Evolutionary conservation across 345 rosid species (phyloP), one percentile per base, ranked within the genome.

Genomic region (Acer yangbiense): DNA sequence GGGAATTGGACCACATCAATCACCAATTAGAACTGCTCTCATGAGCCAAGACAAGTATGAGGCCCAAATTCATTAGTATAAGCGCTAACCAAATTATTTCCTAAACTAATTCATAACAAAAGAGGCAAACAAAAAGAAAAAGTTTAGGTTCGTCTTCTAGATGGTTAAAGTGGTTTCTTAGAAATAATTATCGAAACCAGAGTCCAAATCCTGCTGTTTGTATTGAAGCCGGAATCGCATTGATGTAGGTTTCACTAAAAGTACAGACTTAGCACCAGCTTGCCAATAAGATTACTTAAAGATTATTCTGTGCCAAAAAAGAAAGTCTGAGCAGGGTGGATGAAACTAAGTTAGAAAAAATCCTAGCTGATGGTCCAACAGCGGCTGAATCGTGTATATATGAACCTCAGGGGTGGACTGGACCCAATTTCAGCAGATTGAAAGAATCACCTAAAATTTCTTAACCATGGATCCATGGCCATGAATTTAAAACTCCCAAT

Each of bases 301-400:
- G 1, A 18, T 10, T 74, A 27, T 2, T 48, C 61, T 46, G 4
- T 50, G 20, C 54, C 6, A 35, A 20, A 75, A 35, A 39, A 7
- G n/a, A 65, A 48, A 62, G 13, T 65, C 17, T 52, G 65, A 50
- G 55, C 20, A 41, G 78, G 64, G 23, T 39, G 18, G 62, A 3
- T 10, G 21, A 74, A 64, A 50, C 57, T 74, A 65, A 67, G 57
- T 39, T 66, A 13, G 41, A 39, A 54, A 43, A 76, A 71, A n/a
- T 9, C 39, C 9, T 25, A 23, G 14, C 17, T 65, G 18, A 41
- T 11, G 43, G 55, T 25, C 21, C 61, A 27, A 5, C 64, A 12
- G 11, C 14, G n/a, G 39, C 50, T 16, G 4, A 75, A 12, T 32
- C 17, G 7, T 32, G 39, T 20, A 63, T 17, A 16, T 17, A 65